These are phyloP conservation scores for Candida vaughaniae DNA, from an alignment of 805 yeast genomes.

Conservation along the genomic window DNA sequence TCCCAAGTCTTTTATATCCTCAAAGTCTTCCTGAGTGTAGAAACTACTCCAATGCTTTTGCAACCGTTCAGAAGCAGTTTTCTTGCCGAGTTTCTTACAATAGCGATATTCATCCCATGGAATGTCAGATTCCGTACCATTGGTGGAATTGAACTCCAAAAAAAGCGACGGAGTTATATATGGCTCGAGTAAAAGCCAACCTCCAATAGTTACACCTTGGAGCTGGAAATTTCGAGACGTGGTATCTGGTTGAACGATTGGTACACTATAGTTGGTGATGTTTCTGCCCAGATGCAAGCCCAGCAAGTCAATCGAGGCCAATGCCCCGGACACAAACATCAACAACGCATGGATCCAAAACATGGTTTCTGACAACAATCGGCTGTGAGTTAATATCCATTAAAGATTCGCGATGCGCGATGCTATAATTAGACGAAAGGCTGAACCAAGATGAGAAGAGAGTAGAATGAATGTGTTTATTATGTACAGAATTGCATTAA, in stretches of 20 bases:
- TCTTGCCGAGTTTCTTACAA: constrained; percentile 48
- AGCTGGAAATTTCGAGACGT: constrained; percentile 16
- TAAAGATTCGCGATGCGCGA: not conserved
- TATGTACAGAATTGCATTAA: not conserved
- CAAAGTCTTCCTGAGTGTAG: constrained; percentile 59
- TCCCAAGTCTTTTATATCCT: constrained; percentile 49
- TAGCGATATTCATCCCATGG: constrained; percentile 64
- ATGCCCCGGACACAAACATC: too few species aligned
- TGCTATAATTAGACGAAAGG: not conserved
- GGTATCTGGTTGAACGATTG: constrained; percentile 1
- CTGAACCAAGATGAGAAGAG: too few species aligned
- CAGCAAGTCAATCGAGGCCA: too few species aligned
- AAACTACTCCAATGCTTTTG: constrained; percentile 57
- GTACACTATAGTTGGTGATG: constrained; percentile 1
- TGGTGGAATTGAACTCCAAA: constrained; percentile 24
- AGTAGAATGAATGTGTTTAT: too few species aligned
- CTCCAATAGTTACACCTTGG: constrained; percentile 47
- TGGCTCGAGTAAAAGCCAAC: constrained; percentile 73
- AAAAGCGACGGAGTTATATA: constrained; percentile 67
- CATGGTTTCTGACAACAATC: not conserved
- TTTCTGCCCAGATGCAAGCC: too few species aligned
- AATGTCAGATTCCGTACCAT: constrained; percentile 25
- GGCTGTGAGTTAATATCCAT: too few species aligned
- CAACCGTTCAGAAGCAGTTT: constrained; percentile 41
- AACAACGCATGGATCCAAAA: too few species aligned